Base-by-base conservation (phyloP, 495 filamentous ascomycete species). In the Stereocaulon alpinum region DNA sequence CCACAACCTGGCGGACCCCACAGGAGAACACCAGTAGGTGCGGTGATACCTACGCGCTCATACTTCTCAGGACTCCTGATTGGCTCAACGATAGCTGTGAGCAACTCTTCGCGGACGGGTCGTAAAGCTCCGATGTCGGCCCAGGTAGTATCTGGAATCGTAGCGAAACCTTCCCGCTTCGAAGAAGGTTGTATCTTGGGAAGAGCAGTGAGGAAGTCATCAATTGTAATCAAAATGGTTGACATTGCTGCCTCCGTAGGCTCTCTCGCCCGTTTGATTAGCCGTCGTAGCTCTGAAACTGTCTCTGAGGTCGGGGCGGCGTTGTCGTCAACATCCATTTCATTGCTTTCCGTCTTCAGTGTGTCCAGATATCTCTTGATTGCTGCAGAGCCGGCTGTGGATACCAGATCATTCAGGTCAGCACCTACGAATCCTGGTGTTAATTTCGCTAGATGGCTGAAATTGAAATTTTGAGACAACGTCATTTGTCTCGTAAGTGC, bases 1-100 rank as follows among this genome's bases (percentile, higher is more conserved):
- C 93, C 93, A 72, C 93, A 98, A 34, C 93, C 93, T 3, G 93
- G 93, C 0, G 93, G 93, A 15, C 93, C 93, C 91, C 93, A 97
- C 59, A 98, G 86, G 12, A 98, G 80, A 15, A 97, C 88, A 32
- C 94, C 94, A 0, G 89, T 88, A 0, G 93, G 90, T 0, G 89
- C 86, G 18, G 86, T 86, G 67, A 97, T 89, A 66, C 93, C 93
- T 18, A 95, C 85, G 24, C 77, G 76, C 27, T 78, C 78, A 70
- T 92, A 97, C 30, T 86, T 78, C 41, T 90, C 87, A 0, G 93
- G 93, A 47, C 84, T 74, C 60, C 84, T 85, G 74, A 98, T 98
- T 2, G 93, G 94, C 50, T 94, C 87, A 29, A 97, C 89, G 64
- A 98, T 94, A 29, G 89, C 88, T 60, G 86, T 87, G 54, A 86